Percentiles rank a stretch among this genome's conserved stretches.
Conservation (phyloP, 2,329 filamentous ascomycete genomes). For the Aspergillus cejpii region DNA sequence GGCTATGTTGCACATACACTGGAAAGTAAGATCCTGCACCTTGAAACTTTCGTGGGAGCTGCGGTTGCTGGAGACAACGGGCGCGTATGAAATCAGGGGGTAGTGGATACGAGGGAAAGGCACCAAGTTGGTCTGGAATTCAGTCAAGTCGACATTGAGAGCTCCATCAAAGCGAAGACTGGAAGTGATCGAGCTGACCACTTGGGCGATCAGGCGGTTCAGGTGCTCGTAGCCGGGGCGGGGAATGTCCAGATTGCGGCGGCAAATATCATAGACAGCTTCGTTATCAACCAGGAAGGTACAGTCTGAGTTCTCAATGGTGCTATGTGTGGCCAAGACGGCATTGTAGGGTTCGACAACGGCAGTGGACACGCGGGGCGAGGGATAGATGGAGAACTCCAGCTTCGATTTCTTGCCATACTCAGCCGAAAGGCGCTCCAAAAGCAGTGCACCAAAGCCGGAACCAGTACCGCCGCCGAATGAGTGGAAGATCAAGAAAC, state of each 20-base stretch:
- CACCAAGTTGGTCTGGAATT: slow-evolving; percentile 64
- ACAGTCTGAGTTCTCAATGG: slow-evolving; percentile 62
- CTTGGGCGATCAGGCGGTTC: slow-evolving; percentile 61
- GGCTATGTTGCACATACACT: slow-evolving; percentile 43
- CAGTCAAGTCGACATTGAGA: slow-evolving; percentile 61
- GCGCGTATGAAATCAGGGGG: slow-evolving; percentile 59
- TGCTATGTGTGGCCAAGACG: slow-evolving; percentile 51
- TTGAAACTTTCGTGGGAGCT: slow-evolving; percentile 84
- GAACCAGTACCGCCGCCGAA: slow-evolving; percentile 63
- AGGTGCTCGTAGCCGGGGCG: slow-evolving; percentile 59
- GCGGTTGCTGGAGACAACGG: slow-evolving; percentile 61
- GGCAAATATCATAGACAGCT: slow-evolving; percentile 62
- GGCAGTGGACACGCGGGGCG: slow-evolving; percentile 58
- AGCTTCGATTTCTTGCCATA: slow-evolving; percentile 65
- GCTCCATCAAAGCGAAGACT: slow-evolving; percentile 60
- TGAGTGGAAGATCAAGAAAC: slow-evolving; percentile 63
- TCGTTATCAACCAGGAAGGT: slow-evolving; percentile 64
- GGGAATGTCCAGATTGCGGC: slow-evolving; percentile 57
- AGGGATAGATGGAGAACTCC: slow-evolving; percentile 60
- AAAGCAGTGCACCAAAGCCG: slow-evolving; percentile 58
- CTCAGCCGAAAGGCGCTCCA: slow-evolving; percentile 58
- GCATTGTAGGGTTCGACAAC: slow-evolving; percentile 64
- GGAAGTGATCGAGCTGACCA: slow-evolving; percentile 61
- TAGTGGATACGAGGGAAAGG: slow-evolving; percentile 63
- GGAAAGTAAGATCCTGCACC: slow-evolving; percentile 64